Conservation (phyloP, 345 rosid species). For the Pelargonium nanum region DNA sequence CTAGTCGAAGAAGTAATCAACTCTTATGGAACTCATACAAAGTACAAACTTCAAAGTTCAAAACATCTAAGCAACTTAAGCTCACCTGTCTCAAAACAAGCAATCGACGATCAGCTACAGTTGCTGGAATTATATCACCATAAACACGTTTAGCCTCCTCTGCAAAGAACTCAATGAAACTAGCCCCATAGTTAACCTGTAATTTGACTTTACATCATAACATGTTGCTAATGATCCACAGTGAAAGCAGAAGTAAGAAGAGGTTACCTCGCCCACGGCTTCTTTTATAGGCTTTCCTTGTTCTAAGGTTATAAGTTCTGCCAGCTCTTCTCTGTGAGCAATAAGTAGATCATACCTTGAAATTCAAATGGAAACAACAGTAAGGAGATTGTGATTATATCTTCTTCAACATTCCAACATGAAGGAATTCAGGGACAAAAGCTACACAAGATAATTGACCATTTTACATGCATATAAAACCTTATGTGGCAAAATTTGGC, state of each 20-base stretch:
- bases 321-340: constrained; percentile 86
- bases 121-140: constrained; percentile 87
- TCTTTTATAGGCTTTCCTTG: constrained; percentile 94
- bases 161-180: constrained; percentile 78
- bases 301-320: constrained; percentile 86
- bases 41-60: background rate
- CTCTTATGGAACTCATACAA: background rate
- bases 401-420: background rate
- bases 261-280: constrained; percentile 79
- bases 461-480: background rate
- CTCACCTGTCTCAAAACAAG: constrained; percentile 81
- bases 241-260: constrained; percentile 12
- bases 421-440: background rate
- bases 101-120: constrained; percentile 67
- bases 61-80: background rate
- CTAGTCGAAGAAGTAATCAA: background rate
- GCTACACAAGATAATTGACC: constrained; percentile 2
- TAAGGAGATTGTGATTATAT: background rate
- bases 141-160: constrained; percentile 95
- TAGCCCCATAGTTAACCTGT: constrained; percentile 86
- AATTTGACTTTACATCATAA: constrained; percentile 15
- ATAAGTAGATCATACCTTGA: constrained; percentile 72
- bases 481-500: background rate
- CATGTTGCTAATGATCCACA: constrained; percentile 1
- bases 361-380: constrained; percentile 14